These are phyloP conservation scores for Hirschfeldia incana DNA, from an alignment of 345 rosid genomes.

Conservation along the genomic window DNA sequence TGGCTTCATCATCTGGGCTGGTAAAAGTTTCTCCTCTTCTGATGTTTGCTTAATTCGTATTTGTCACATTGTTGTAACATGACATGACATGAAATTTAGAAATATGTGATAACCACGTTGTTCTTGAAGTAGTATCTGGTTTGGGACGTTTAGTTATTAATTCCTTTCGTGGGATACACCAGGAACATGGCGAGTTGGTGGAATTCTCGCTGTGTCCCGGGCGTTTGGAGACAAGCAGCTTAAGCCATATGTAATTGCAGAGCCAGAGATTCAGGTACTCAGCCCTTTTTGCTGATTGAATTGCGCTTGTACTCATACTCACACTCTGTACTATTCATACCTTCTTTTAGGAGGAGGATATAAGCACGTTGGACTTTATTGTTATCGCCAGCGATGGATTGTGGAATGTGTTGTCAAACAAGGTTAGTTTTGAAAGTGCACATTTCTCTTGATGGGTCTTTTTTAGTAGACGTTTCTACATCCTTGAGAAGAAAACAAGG, in stretches of 20 bases:
- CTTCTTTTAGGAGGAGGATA: constrained; percentile 77
- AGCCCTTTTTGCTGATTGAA: not conserved
- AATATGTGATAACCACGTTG: not conserved
- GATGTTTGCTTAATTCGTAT: not conserved
- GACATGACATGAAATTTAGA: not conserved
- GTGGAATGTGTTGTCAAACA: constrained; percentile 94
- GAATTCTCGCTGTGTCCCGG: constrained; percentile 97
- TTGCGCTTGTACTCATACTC: not conserved
- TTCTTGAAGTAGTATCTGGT: not conserved
- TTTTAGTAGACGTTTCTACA: not conserved
- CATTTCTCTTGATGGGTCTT: not conserved
- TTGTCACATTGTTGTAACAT: too few species aligned
- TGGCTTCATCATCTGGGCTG: constrained; percentile 99
- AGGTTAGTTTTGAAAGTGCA: constrained; percentile 35
- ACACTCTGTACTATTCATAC: not conserved
- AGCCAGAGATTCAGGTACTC: constrained; percentile 90
- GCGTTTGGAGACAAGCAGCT: constrained; percentile 96
- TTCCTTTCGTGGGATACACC: not conserved
- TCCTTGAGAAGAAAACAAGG: not conserved
- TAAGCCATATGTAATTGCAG: constrained; percentile 98
- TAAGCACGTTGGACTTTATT: constrained; percentile 50
- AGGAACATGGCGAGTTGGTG: constrained; percentile 99
- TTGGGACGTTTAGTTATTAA: not conserved
- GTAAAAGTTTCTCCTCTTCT: constrained; percentile 34
- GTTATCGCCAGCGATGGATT: constrained; percentile 93